Evolutionary conservation across 2,329 filamentous ascomycete genomes (phyloP).

Genomic region (Aspergillus luchuensis): DNA sequence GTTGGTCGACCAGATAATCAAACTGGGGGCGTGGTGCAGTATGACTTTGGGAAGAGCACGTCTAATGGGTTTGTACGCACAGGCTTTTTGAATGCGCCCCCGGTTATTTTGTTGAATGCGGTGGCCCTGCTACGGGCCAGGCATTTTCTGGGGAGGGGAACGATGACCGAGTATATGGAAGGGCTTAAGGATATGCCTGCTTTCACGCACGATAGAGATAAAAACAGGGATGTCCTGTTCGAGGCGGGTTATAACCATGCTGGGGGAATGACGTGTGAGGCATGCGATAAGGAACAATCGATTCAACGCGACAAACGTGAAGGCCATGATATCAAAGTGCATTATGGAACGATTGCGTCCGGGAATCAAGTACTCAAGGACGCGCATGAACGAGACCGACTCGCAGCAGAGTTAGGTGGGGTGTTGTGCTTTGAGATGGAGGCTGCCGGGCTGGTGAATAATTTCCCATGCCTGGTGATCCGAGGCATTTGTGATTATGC

Average conservation of each 20-base stretch:
- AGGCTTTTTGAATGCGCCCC: constrained; percentile 9
- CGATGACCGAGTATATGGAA: background rate
- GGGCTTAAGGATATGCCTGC: background rate
- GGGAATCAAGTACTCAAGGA: constrained; percentile 12
- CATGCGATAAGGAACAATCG: background rate
- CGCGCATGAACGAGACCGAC: constrained; percentile 2
- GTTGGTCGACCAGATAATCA: constrained; percentile 7
- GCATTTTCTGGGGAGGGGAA: background rate
- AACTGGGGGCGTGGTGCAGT: constrained; percentile 11
- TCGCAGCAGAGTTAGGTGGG: background rate
- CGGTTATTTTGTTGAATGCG: constrained; percentile 2
- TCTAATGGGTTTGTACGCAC: constrained; percentile 1
- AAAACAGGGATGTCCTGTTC: too few relatives aligned
- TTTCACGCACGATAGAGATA: too few relatives aligned
- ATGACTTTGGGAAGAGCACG: constrained; percentile 14
- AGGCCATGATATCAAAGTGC: background rate
- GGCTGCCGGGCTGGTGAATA: constrained; percentile 14
- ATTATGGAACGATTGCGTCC: constrained; percentile 14
- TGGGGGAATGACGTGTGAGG: background rate
- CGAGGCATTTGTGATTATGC: constrained; percentile 31
- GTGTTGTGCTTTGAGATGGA: constrained; percentile 19
- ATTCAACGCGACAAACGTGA: background rate
- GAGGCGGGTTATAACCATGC: background rate
- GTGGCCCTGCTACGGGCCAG: background rate
- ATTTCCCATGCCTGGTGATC: constrained; percentile 27